Base-by-base conservation (phyloP, 169 alveolate genomes). In the Plasmodium knowlesi region DNA sequence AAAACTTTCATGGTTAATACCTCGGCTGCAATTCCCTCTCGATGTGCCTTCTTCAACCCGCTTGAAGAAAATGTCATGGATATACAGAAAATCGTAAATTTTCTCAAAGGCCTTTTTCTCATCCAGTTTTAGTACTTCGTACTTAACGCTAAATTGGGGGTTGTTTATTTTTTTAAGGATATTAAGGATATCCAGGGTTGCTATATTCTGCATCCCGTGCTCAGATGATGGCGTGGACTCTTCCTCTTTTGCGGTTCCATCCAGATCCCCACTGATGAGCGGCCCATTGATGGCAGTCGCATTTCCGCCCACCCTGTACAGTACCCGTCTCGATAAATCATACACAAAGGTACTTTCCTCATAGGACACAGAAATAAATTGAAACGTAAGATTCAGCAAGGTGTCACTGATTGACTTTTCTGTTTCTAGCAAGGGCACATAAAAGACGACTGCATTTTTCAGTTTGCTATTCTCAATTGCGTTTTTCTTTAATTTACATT, bases 371-470 rank as follows among this genome's bases (percentile, higher is more conserved):
- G 50, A 79, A 9, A 89, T 41, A 61, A 46, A 39, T 19, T 79
- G 54, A 39, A 89, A 89, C 50, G 71, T 57, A 5, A 79, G 37
- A 37, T 46, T 78, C 22, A 89, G 53, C 57, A 89, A 34, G 50
- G 50, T 89, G 22, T 89, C 94, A 79, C 94, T 89, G 16, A 89
- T 67, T 22, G 94, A 89, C 53, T 79, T 89, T 34, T 89, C 94
- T 14, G 89, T 89, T 5, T 89, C 94, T 53, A 89, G 32, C 72
- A 89, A 25, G 46, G 94, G 94, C 2, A 89, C 90, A 78, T 89
- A 89, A 61, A 89, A 89, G 50, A 80, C 88, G 32, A 89, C 50
- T 3, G 94, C 94, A 41, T 79, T 89, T 79, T 89, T 89, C 34
- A 79, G 25, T 41, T 89, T 78, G 12, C 46, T 34, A 57, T 73